Conservation (phyloP, 202 grass and related monocot genomes). For the Zoysia matrella region DNA sequence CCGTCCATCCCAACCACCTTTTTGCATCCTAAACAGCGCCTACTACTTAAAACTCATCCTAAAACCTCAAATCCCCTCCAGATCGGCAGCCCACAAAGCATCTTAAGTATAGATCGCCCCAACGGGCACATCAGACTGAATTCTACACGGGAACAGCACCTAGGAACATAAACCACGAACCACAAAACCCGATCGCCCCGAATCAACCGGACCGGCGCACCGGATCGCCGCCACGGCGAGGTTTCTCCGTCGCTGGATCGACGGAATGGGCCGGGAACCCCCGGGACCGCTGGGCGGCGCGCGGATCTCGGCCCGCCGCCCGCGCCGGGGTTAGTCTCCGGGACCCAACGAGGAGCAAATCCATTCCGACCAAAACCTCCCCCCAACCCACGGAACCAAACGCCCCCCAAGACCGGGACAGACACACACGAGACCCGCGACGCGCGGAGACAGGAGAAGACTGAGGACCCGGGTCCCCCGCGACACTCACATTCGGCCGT, state of each 20-base stretch:
- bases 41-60: neutral
- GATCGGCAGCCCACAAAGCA: neutral
- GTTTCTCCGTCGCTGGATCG: neutral
- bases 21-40: neutral
- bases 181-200: neutral
- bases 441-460: neutral
- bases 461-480: neutral
- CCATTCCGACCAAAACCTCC: neutral
- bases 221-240: constrained; percentile 3
- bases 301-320: neutral
- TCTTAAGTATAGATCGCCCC: neutral
- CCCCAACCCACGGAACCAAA: neutral
- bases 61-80: neutral
- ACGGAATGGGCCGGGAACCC: neutral
- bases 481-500: constrained; percentile 45
- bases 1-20: neutral
- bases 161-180: neutral
- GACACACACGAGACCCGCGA: neutral
- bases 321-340: neutral
- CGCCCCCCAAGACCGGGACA: neutral
- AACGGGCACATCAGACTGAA: neutral
- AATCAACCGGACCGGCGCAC: neutral
- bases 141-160: neutral
- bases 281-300: neutral
- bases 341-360: neutral